Evolutionary conservation across 805 yeast species (phyloP).

Genomic region (Saccharomycopsis capsularis): DNA sequence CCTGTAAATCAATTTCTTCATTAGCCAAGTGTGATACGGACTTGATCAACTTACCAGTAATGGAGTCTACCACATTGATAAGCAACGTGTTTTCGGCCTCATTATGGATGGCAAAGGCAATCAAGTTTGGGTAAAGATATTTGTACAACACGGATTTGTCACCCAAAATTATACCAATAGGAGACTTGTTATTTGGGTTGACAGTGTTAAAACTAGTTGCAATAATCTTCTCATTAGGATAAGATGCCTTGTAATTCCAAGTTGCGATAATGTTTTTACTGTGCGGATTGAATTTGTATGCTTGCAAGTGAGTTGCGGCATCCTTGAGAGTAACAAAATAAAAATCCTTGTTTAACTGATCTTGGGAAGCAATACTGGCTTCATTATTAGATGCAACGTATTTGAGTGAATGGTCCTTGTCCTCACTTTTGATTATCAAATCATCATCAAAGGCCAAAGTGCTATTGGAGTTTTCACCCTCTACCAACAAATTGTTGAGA

Average conservation of each 20-base stretch:
- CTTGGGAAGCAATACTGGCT: not conserved
- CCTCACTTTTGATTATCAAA: not conserved
- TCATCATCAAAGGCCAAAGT: not conserved
- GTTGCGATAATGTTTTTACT: not conserved
- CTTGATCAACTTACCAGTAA: slow-evolving; percentile 59
- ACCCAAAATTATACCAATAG: slow-evolving; percentile 61
- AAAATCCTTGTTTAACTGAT: slow-evolving; percentile 2
- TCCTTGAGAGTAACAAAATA: not conserved
- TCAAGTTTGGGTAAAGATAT: slow-evolving; percentile 65
- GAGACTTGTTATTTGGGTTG: slow-evolving; percentile 40
- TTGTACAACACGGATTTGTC: slow-evolving; percentile 76
- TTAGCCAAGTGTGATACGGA: slow-evolving; percentile 35
- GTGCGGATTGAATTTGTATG: slow-evolving; percentile 13
- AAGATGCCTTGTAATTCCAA: slow-evolving; percentile 4
- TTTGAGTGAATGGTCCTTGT: not conserved
- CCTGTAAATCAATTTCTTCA: slow-evolving; percentile 36
- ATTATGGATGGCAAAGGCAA: slow-evolving; percentile 43
- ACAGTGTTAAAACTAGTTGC: slow-evolving; percentile 37
- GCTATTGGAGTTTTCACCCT: not conserved
- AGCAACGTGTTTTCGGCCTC: slow-evolving; percentile 30
- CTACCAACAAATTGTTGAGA: slow-evolving; percentile 5
- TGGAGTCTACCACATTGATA: slow-evolving; percentile 54
- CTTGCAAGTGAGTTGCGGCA: not conserved
- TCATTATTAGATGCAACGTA: not conserved
- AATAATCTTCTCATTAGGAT: slow-evolving; percentile 27